Percentiles rank a stretch among this genome's conserved stretches.
phyloP scores from a whole-genome alignment of 345 rosid genomes.

The Odontarrhena argentea region DNA sequence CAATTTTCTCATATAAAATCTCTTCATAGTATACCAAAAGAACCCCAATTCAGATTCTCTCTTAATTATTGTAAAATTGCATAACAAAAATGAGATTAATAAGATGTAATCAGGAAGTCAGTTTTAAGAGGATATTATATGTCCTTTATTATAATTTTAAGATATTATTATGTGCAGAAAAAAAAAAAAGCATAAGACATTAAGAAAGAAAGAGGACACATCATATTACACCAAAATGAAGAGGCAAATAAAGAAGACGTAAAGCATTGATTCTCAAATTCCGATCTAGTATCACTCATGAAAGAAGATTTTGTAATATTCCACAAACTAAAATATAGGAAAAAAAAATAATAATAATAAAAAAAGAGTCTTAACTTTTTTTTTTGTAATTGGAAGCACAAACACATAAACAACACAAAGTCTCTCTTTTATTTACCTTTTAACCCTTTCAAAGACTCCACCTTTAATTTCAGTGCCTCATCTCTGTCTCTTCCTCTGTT shows the following conservation, averaged over 20 bases:
- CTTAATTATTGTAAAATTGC: too few species aligned
- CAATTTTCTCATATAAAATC: too few species aligned
- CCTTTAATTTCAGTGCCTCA: constrained; percentile 36
- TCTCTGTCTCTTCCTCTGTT: constrained; percentile 30
- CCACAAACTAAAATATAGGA: constrained; percentile 4
- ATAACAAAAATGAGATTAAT: background rate
- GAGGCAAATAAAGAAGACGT: constrained; percentile 36
- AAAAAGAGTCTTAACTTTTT: constrained; percentile 38
- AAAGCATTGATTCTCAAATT: constrained; percentile 37
- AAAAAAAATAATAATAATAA: background rate
- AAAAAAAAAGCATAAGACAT: background rate
- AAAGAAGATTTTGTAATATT: constrained; percentile 41
- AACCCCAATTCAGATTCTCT: too few species aligned
- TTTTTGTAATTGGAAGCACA: constrained; percentile 29
- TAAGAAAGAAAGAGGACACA: constrained; percentile 19
- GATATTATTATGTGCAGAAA: background rate
- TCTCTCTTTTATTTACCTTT: constrained; percentile 29
- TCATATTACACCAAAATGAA: constrained; percentile 37
- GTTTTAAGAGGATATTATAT: background rate
- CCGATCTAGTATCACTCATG: constrained; percentile 30
- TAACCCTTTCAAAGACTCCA: constrained; percentile 23
- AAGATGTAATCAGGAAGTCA: too few species aligned
- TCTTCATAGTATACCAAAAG: too few species aligned
- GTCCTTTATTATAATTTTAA: background rate
- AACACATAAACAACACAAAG: constrained; percentile 26